Percentiles rank a stretch among this genome's conserved stretches.
Evolutionary conservation across 176 grass and related monocot species (phyloP).

Genomic region (Oryza officinalis): DNA sequence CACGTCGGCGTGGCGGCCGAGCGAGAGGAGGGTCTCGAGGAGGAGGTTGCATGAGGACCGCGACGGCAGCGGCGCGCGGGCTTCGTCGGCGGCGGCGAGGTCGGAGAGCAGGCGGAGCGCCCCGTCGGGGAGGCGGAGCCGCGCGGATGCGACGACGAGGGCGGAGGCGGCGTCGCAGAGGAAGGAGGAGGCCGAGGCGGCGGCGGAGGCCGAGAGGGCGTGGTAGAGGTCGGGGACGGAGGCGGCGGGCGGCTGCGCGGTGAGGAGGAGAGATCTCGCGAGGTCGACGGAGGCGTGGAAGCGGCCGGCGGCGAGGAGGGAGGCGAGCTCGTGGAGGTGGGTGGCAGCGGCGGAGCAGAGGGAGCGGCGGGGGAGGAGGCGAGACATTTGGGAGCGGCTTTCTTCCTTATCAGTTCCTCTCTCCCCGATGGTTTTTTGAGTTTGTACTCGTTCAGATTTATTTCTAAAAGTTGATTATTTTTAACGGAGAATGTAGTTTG

Average conservation of each 20-base stretch:
- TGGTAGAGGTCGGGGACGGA: constrained; percentile 45
- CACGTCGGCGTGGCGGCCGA: constrained; percentile 40
- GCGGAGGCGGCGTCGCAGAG: constrained; percentile 40
- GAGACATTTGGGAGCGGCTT: constrained; percentile 16
- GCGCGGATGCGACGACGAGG: constrained; percentile 37
- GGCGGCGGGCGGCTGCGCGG: constrained; percentile 11
- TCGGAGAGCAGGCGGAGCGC: constrained; percentile 46
- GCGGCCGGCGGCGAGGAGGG: constrained; percentile 40
- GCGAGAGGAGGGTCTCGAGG: constrained; percentile 49
- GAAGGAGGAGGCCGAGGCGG: constrained; percentile 16
- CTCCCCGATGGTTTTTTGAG: too few relatives aligned
- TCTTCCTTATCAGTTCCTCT: too few relatives aligned
- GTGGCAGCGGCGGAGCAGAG: constrained; percentile 8
- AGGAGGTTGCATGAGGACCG: constrained; percentile 64
- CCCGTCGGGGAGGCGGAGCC: constrained; percentile 43
- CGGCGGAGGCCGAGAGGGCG: background rate
- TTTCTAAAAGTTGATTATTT: too few relatives aligned
- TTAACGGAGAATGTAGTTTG: too few relatives aligned
- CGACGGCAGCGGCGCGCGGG: constrained; percentile 41
- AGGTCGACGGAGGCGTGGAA: constrained; percentile 47
- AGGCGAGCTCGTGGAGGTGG: constrained; percentile 32
- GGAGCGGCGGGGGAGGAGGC: constrained; percentile 11
- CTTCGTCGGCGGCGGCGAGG: constrained; percentile 19
- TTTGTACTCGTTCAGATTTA: too few relatives aligned
- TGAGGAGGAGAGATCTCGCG: constrained; percentile 43